These are phyloP conservation scores for Collybiopsis luxurians DNA, from an alignment of 768 basidiomycete genomes.

Conservation along the genomic window DNA sequence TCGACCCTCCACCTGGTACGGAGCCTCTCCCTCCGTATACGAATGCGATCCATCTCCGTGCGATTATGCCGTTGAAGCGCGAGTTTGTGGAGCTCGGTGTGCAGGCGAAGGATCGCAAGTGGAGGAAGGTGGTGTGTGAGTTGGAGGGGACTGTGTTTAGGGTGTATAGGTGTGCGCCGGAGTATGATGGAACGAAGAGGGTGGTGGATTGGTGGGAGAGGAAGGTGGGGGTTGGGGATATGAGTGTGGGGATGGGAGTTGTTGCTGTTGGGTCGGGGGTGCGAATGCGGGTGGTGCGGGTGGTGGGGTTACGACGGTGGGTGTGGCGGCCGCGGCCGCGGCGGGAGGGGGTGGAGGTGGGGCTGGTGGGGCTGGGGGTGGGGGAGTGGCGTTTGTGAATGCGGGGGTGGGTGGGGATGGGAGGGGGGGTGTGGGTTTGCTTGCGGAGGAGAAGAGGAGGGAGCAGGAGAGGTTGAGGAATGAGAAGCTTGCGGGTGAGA, in stretches of 20 bases:
- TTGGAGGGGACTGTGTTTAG: slow-evolving; percentile 90
- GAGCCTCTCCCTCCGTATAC: slow-evolving; percentile 81
- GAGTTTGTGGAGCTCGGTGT: slow-evolving; percentile 86
- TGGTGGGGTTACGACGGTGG: no score
- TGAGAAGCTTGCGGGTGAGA: slow-evolving; percentile 5
- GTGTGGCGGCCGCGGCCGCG: no score
- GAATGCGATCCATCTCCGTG: slow-evolving; percentile 79
- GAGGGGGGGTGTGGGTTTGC: background rate
- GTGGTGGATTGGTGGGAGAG: slow-evolving; percentile 80
- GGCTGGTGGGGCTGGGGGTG: background rate
- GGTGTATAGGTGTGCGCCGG: slow-evolving; percentile 56
- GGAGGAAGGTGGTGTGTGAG: slow-evolving; percentile 85
- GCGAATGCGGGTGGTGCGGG: background rate
- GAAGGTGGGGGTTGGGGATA: slow-evolving; percentile 71
- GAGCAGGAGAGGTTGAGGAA: background rate
- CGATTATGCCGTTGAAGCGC: slow-evolving; percentile 86
- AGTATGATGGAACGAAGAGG: slow-evolving; percentile 45
- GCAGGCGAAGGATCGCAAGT: slow-evolving; percentile 88
- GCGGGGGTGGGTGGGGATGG: no score
- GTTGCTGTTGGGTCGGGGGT: background rate
- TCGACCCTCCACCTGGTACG: no score
- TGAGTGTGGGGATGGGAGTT: slow-evolving; percentile 23
- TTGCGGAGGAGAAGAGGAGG: background rate
- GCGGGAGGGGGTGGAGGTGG: no score
- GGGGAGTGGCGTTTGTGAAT: no score